Evolutionary conservation across 2,329 filamentous ascomycete genomes (phyloP).

Genomic region (Fusarium phyllophilum): DNA sequence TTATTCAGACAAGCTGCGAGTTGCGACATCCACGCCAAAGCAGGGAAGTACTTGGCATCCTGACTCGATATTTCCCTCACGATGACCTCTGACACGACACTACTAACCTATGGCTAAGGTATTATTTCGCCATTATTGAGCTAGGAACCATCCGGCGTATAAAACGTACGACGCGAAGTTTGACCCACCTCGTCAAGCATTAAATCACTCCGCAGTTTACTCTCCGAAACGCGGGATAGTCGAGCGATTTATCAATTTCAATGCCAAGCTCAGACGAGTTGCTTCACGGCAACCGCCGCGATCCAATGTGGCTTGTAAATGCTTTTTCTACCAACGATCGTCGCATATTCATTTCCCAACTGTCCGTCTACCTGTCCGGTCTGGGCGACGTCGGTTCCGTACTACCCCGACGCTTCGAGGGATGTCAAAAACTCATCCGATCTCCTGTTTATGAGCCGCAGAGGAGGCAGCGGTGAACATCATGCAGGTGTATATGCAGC

Average conservation of each 20-base stretch:
- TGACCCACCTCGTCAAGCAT: neutral
- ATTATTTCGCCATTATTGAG: neutral
- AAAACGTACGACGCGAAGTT: neutral
- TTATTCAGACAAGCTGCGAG: neutral
- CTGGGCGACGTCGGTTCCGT: neutral
- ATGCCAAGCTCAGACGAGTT: conserved; percentile 6
- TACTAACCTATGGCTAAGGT: neutral
- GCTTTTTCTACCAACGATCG: neutral
- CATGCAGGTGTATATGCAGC: neutral
- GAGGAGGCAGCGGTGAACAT: neutral
- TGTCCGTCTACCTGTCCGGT: neutral
- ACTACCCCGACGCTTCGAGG: neutral
- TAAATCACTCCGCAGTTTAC: neutral
- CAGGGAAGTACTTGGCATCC: neutral
- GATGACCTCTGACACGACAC: neutral
- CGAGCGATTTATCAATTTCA: neutral
- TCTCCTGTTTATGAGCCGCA: neutral
- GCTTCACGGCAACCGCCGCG: neutral
- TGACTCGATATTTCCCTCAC: neutral
- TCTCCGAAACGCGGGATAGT: neutral
- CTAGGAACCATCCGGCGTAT: neutral
- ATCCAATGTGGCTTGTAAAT: neutral
- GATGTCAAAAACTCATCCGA: neutral
- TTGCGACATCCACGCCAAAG: neutral
- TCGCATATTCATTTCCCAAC: conserved; percentile 3